Conservation (phyloP, 768 basidiomycete species). For the Saitozyma podzolica region DNA sequence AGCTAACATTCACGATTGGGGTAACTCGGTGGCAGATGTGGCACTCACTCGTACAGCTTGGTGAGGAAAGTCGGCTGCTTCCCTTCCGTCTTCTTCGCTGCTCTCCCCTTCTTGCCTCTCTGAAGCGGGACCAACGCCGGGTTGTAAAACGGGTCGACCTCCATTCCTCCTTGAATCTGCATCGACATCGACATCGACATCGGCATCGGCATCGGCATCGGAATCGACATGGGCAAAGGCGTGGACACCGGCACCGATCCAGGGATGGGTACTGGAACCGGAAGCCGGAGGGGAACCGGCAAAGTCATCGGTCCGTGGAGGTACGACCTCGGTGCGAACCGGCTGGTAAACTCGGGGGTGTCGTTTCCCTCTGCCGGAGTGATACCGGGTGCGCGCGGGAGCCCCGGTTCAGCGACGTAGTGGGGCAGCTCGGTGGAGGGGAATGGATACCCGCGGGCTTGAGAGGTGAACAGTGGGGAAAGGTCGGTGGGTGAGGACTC, state of each 20-base stretch:
- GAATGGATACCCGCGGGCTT: not conserved
- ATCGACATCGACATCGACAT: not conserved
- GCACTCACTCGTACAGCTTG: slow-evolving; percentile 86
- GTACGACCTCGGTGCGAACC: not conserved
- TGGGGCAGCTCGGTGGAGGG: slow-evolving; percentile 2
- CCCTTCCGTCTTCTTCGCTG: slow-evolving; percentile 62
- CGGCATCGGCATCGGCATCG: too few species aligned
- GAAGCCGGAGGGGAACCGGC: not conserved
- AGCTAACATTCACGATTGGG: not conserved
- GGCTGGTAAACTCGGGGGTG: not conserved
- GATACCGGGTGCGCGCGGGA: not conserved
- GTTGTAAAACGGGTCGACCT: slow-evolving; percentile 31
- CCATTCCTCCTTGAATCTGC: not conserved
- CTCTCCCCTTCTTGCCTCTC: slow-evolving; percentile 4
- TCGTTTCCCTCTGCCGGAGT: slow-evolving; percentile 1
- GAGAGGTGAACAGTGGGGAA: not conserved
- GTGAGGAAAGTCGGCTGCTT: slow-evolving; percentile 96
- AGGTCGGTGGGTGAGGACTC: slow-evolving; percentile 11
- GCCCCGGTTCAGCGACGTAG: slow-evolving; percentile 3
- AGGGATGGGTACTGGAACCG: not conserved
- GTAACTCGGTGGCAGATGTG: not conserved
- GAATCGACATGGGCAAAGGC: not conserved
- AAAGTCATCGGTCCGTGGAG: not conserved
- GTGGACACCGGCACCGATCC: not conserved
- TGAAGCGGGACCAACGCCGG: slow-evolving; percentile 13